These are phyloP conservation scores for Neopestalotiopsis sp. DNA, from an alignment of 2,329 filamentous ascomycete species.

Conservation along the genomic window DNA sequence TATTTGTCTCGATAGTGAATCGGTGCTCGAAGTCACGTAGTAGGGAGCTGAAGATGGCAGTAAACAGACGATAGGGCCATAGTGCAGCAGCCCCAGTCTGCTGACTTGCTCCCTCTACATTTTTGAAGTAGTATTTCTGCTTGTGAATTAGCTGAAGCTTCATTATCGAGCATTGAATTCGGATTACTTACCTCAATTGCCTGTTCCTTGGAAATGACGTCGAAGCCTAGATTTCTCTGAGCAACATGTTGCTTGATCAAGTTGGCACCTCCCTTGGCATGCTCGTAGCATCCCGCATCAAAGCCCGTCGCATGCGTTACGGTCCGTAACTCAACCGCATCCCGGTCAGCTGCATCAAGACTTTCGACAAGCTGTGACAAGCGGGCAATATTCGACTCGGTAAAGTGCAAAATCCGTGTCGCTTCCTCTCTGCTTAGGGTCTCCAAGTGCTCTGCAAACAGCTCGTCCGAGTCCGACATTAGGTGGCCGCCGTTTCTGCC, in stretches of 20 bases:
- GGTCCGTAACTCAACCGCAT: no score
- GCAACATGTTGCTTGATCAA: no score
- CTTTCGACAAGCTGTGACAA: no score
- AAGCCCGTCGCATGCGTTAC: no score
- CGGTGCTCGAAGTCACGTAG: constrained; percentile 34
- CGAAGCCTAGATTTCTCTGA: no score
- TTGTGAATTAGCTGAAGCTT: background rate
- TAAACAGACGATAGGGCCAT: constrained; percentile 54
- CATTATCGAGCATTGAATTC: background rate
- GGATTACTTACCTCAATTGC: no score
- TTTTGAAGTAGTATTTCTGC: background rate
- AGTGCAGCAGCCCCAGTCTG: constrained; percentile 25
- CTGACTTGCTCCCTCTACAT: constrained; percentile 42
- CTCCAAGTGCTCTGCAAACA: background rate
- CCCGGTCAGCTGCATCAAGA: no score
- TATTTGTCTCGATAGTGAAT: constrained; percentile 44
- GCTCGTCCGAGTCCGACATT: constrained; percentile 1
- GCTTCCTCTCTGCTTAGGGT: background rate
- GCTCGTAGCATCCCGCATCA: no score
- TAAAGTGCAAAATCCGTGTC: constrained; percentile 2
- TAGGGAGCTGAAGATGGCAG: constrained; percentile 46
- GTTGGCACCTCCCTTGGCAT: no score
- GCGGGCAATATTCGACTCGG: background rate
- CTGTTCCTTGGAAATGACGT: no score
- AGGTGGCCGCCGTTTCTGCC: constrained; percentile 9